Conservation (phyloP, 495 filamentous ascomycete species). For the Darksidea phi region DNA sequence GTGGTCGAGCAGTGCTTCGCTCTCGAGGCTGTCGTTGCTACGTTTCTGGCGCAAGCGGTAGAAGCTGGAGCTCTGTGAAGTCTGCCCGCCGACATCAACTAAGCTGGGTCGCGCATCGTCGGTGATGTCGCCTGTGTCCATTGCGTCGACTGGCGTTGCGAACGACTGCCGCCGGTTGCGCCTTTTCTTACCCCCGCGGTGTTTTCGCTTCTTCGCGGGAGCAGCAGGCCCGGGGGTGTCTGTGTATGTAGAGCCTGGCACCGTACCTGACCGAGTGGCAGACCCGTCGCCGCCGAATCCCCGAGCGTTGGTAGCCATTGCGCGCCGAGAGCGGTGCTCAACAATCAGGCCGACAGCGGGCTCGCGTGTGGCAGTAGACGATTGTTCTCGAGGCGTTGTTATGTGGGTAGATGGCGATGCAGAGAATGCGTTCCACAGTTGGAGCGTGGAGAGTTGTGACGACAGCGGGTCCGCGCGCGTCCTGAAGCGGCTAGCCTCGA, state of each 20-base stretch:
- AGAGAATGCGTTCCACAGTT: too few species aligned
- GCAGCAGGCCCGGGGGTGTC: not conserved
- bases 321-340: too few species aligned
- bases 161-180: slow-evolving; percentile 65
- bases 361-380: too few species aligned
- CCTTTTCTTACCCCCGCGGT: slow-evolving; percentile 60
- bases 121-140: slow-evolving; percentile 39
- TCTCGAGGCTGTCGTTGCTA: slow-evolving; percentile 45
- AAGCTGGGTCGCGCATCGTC: slow-evolving; percentile 33
- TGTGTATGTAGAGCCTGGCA: not conserved
- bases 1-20: slow-evolving; percentile 46
- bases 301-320: too few species aligned
- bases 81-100: slow-evolving; percentile 37
- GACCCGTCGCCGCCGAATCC: too few species aligned
- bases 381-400: too few species aligned
- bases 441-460: too few species aligned
- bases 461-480: too few species aligned
- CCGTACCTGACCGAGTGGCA: too few species aligned
- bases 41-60: slow-evolving; percentile 38
- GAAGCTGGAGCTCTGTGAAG: slow-evolving; percentile 39
- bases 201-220: slow-evolving; percentile 46
- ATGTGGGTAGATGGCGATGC: too few species aligned
- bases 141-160: slow-evolving; percentile 50
- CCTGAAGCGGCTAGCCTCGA: too few species aligned
- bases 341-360: too few species aligned